Evolutionary conservation across 805 yeast species (phyloP).

Genomic region (Zygosaccharomyces siamensis): DNA sequence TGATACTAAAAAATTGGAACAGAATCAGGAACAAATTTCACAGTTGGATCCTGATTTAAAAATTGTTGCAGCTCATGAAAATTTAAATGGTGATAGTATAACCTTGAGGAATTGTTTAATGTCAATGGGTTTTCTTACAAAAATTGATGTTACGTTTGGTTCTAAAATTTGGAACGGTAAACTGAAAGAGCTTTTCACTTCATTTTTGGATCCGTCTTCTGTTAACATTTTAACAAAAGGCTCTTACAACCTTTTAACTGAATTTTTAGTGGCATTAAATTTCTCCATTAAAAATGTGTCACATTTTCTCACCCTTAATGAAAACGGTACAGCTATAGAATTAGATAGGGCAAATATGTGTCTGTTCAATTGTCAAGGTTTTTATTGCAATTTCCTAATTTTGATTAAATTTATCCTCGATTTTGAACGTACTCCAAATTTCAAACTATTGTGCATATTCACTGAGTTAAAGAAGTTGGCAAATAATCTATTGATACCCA

Average conservation of each 20-base stretch:
- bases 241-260: constrained; percentile 28
- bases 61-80: neutral
- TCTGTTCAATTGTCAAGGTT: constrained; percentile 31
- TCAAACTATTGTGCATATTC: constrained; percentile 31
- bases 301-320: constrained; percentile 18
- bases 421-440: constrained; percentile 34
- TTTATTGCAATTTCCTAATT: constrained; percentile 28
- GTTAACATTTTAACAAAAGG: constrained; percentile 26
- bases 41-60: constrained; percentile 2
- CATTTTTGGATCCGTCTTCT: constrained; percentile 22
- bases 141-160: constrained; percentile 23
- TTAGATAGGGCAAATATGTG: constrained; percentile 23
- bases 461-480: constrained; percentile 31
- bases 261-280: constrained; percentile 32
- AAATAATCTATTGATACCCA: constrained; percentile 25
- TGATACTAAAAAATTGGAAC: constrained; percentile 28
- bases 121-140: constrained; percentile 28
- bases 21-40: constrained; percentile 16
- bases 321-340: constrained; percentile 14
- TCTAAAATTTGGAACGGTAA: constrained; percentile 26
- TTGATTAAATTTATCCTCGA: constrained; percentile 31
- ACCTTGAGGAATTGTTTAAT: constrained; percentile 29
- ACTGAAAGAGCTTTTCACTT: constrained; percentile 19
- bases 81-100: constrained; percentile 22
- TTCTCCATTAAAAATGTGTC: constrained; percentile 33